Evolutionary conservation across 108 stramenopile species (phyloP), one percentile per base, ranked within the genome.

Genomic region (Skeletonema tropicum): DNA sequence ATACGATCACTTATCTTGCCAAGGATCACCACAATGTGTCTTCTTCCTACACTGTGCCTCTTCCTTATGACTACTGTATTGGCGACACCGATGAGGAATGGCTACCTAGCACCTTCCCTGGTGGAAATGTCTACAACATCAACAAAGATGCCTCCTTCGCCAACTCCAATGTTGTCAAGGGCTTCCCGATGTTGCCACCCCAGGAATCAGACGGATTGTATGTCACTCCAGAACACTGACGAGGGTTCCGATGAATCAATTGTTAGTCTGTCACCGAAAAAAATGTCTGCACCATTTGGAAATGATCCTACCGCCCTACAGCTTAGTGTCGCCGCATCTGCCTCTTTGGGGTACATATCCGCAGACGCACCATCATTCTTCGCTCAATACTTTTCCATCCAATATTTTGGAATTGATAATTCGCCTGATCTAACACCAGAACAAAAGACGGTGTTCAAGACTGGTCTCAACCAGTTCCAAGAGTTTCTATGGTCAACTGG

Each of bases 1-100:
- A 52, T 52, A 52, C 49, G 21, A 52, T 52, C 49, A 52, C 49
- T 8, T 52, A 52, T 23, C 49, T 52, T 3, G 49, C 49, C 49
- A 19, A 25, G 5, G 49, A 52, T 23, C 23, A 52, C 15, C 21
- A 19, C 21, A 52, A 52, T 23, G 21, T 52, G 7, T 52, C 49
- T 52, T 52, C 49, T 21, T 52, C 49, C 21, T 52, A 52, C 15
- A 52, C 49, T 3, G 49, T 52, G 49, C 49, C 49, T 52, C 49
- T 52, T 21, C 19, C 49, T 25, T 52, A 52, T 52, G 49, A 52
- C 23, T 52, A 52, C 21, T 52, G 49, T 52, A 3, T 52, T 52
- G 49, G 49, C 23, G 49, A 52, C 7, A 52, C 49, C 21, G 21
- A 19, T 6, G n/a, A 15, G 21, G 15, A 19, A 21, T 52, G 49